Evolutionary conservation across 768 basidiomycete genomes (phyloP).

Genomic region (Collybia mongolica): DNA sequence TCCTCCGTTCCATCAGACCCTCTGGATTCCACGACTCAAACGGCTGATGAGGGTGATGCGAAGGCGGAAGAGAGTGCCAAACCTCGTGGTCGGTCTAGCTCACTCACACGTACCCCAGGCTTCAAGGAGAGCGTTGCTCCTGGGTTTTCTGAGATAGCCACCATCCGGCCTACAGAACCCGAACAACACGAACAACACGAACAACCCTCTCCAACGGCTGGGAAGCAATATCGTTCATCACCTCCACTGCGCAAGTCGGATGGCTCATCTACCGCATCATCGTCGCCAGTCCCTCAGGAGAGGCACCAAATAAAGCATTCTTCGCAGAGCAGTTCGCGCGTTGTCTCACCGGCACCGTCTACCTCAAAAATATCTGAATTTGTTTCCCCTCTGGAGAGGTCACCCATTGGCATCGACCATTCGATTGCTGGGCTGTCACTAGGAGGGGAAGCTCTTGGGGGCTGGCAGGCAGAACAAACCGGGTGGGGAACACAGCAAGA

Average conservation of each 20-base stretch:
- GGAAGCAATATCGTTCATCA: conserved; percentile 6
- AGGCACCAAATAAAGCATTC: conserved; percentile 11
- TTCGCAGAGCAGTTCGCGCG: conserved; percentile 15
- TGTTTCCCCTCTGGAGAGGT: conserved; percentile 34
- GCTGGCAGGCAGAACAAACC: conserved; percentile 55
- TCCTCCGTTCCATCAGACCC: conserved; percentile 29
- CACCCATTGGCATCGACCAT: conserved; percentile 23
- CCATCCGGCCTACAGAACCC: conserved; percentile 35
- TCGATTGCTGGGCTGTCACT: conserved; percentile 37
- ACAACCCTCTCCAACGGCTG: conserved; percentile 15
- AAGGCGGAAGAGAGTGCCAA: conserved; percentile 25
- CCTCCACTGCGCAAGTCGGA: conserved; percentile 5
- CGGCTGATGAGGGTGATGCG: conserved; percentile 22
- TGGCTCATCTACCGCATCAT: conserved; percentile 23
- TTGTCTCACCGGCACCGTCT: conserved; percentile 26
- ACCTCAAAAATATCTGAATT: conserved; percentile 21
- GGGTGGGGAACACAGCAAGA: conserved; percentile 39
- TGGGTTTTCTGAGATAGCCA: conserved; percentile 41
- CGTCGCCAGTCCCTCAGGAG: conserved; percentile 18
- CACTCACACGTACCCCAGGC: conserved; percentile 32
- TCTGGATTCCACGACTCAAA: conserved; percentile 25
- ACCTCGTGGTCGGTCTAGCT: conserved; percentile 23
- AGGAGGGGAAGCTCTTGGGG: conserved; percentile 31
- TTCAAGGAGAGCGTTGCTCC: conserved; percentile 50
- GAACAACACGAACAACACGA: conserved; percentile 25